phyloP scores from a whole-genome alignment of 2,329 filamentous ascomycete genomes.

The Gaeumannomyces sp. region DNA sequence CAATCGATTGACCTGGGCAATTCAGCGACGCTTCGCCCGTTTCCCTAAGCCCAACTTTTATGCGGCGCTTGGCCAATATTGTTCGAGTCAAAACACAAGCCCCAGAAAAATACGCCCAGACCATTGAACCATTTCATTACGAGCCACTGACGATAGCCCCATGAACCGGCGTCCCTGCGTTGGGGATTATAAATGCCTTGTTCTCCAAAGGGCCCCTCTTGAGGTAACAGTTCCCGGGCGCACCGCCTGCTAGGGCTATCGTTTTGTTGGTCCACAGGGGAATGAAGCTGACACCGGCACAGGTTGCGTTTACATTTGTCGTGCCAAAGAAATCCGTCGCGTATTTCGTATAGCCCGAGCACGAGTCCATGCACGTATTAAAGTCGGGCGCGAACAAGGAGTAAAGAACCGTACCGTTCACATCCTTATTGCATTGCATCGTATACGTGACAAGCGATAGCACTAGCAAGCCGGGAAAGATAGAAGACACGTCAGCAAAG shows the following conservation, averaged over 20 bases:
- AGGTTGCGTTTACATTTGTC: conserved; percentile 27
- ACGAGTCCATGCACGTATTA: conserved; percentile 41
- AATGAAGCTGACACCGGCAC: conserved; percentile 34
- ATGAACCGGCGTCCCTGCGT: conserved; percentile 30
- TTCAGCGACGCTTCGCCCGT: no score
- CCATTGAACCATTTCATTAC: not conserved
- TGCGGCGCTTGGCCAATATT: no score
- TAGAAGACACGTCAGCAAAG: not conserved
- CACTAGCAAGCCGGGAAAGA: conserved; percentile 22
- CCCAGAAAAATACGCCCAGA: no score
- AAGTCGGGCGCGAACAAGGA: conserved; percentile 38
- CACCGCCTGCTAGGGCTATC: conserved; percentile 24
- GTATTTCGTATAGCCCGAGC: conserved; percentile 32
- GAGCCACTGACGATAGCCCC: conserved; percentile 24
- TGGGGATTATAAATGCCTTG: conserved; percentile 23
- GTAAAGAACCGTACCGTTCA: conserved; percentile 29
- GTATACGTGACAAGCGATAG: conserved; percentile 30
- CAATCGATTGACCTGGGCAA: no score
- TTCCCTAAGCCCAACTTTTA: no score
- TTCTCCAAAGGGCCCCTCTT: conserved; percentile 31
- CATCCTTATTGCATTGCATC: conserved; percentile 38
- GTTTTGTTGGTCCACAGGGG: conserved; percentile 35
- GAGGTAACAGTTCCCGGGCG: conserved; percentile 40
- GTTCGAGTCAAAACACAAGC: no score
- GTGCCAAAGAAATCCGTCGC: conserved; percentile 21